These are phyloP conservation scores for Populus pruinosa DNA, from an alignment of 345 rosid genomes.

Conservation along the genomic window DNA sequence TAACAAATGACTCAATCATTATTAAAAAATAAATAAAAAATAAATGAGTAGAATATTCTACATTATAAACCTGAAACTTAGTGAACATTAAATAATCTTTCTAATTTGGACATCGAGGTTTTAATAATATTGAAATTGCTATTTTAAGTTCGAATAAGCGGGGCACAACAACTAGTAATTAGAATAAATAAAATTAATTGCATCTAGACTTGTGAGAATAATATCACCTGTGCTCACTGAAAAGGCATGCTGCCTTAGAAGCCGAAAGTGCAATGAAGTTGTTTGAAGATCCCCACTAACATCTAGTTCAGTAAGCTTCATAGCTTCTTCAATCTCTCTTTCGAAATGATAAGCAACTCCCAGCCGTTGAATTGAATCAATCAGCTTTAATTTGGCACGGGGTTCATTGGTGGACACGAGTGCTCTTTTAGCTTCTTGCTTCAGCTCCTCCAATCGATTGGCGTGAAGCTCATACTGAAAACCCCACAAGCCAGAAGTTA, in stretches of 20 bases:
- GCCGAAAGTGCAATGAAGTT: constrained; percentile 13
- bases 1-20: too few relatives aligned
- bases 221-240: constrained; percentile 1
- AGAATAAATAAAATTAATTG: too few relatives aligned
- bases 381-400: neutral
- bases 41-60: too few relatives aligned
- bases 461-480: constrained; percentile 12
- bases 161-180: too few relatives aligned
- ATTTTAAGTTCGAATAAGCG: too few relatives aligned
- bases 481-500: neutral
- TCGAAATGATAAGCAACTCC: constrained; percentile 18
- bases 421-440: constrained; percentile 1
- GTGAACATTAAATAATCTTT: too few relatives aligned
- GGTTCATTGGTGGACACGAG: neutral
- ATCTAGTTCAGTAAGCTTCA: too few relatives aligned
- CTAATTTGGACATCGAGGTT: too few relatives aligned
- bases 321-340: constrained; percentile 9
- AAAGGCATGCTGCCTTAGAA: constrained; percentile 7
- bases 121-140: too few relatives aligned
- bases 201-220: neutral
- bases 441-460: neutral
- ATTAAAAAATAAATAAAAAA: too few relatives aligned
- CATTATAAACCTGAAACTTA: too few relatives aligned
- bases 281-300: constrained; percentile 6
- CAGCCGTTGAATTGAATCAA: constrained; percentile 12